Conservation (phyloP, 78 protist genomes). For the slime mould (Dictyostelium discoideum) region dicty_2.7 NC_007091.3:1129501-1130000, state of each 20-base stretch:
- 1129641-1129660: background rate
- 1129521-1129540: background rate
- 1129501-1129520: background rate
- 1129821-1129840: background rate
- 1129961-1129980: background rate
- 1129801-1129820: no score
- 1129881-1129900: background rate
- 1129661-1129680: background rate
- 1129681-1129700: background rate
- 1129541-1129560: background rate
- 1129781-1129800: background rate
- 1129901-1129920: background rate
- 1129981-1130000: background rate
- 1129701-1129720: background rate
- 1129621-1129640: background rate
- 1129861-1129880: background rate
- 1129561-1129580: background rate
- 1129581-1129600: background rate
- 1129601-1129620: background rate
- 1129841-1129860: background rate
- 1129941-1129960: conserved; percentile 26
- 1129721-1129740: background rate
- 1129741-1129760: background rate
- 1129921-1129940: conserved; percentile 19
- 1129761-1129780: background rate